phyloP scores from a whole-genome alignment of 1,284 basidiomycete genomes.

The Ganoderma sinense region DNA sequence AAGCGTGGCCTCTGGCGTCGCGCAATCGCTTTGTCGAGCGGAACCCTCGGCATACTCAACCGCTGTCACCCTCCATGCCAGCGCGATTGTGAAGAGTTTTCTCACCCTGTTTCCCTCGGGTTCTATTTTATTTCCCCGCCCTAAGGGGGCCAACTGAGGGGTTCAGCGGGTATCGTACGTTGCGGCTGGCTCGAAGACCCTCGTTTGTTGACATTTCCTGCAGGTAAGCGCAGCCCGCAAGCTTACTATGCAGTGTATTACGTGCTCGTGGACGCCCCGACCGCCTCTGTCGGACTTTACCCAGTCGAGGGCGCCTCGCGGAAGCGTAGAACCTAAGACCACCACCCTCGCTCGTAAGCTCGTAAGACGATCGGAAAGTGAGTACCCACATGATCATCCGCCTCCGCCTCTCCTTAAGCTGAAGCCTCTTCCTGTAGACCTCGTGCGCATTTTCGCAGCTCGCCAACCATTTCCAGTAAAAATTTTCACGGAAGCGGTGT shows the following conservation, averaged over 20 bases:
- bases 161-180: neutral
- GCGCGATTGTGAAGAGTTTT: neutral
- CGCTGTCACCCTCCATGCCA: neutral
- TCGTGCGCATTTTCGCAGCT: slow-evolving; percentile 7
- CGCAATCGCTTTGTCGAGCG: neutral
- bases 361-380: slow-evolving; percentile 13
- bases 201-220: neutral
- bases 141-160: neutral
- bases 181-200: neutral
- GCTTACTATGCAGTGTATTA: neutral
- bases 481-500: slow-evolving; percentile 14
- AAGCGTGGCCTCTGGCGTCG: neutral
- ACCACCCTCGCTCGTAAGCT: slow-evolving; percentile 13
- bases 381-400: slow-evolving; percentile 8
- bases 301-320: slow-evolving; percentile 1
- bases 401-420: slow-evolving; percentile 1
- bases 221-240: neutral
- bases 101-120: neutral
- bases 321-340: slow-evolving; percentile 2
- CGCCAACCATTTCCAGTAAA: slow-evolving; percentile 3
- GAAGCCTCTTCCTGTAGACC: slow-evolving; percentile 14
- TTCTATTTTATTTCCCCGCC: too few species aligned
- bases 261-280: neutral
- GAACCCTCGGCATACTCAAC: neutral
- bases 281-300: neutral